Percentiles rank a stretch among this genome's conserved stretches.
Conservation (phyloP, 768 basidiomycete genomes). For the Russula earlei region DNA sequence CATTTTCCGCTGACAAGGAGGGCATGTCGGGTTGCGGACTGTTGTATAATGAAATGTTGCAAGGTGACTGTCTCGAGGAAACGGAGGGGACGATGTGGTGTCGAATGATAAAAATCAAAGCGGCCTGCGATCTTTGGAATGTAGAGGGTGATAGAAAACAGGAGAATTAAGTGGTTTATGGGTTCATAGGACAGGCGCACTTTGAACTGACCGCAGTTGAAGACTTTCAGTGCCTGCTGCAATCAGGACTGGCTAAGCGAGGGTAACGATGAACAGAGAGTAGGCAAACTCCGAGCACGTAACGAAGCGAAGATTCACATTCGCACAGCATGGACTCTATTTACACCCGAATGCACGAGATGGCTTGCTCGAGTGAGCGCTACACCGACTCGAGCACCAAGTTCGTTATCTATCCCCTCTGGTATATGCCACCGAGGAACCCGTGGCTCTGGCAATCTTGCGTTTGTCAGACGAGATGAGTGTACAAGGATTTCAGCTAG, state of each 20-base stretch:
- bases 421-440: no score
- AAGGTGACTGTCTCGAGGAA: not conserved
- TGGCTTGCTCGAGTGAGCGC: no score
- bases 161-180: not conserved
- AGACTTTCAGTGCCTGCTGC: no score
- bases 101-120: no score
- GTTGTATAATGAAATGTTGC: not conserved
- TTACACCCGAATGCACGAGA: no score
- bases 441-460: not conserved
- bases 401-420: no score
- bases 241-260: no score
- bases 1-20: conserved; percentile 4
- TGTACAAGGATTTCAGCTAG: not conserved
- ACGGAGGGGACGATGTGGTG: not conserved
- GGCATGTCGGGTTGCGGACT: not conserved
- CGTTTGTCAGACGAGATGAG: not conserved
- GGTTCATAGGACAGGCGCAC: not conserved
- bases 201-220: not conserved
- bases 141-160: not conserved
- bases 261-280: no score
- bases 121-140: not conserved
- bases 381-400: no score
- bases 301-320: no score
- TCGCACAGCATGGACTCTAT: no score
- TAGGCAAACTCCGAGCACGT: conserved; percentile 2